Evolutionary conservation across 164 flowering plant species (phyloP).

Genomic region (Macadamia tetraphylla): DNA sequence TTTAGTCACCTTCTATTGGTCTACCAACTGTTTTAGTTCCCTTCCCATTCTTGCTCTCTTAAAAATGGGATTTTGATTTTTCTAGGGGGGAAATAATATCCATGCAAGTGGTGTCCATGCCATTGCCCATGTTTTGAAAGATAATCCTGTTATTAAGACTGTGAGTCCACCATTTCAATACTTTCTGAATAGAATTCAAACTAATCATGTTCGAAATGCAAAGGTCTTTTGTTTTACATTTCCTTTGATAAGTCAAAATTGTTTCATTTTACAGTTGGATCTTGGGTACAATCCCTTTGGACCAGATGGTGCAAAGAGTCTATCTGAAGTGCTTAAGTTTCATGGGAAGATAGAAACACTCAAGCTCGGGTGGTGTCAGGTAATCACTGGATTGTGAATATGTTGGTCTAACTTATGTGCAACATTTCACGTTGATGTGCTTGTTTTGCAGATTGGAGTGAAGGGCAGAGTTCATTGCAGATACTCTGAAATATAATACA

Average conservation of each 20-base stretch:
- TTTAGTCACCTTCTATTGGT: background rate
- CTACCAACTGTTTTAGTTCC: background rate
- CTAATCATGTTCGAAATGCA: background rate
- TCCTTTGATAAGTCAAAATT: slow-evolving; percentile 1
- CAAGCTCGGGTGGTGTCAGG: slow-evolving; percentile 99
- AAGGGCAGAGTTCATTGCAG: slow-evolving; percentile 87
- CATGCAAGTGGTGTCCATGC: slow-evolving; percentile 61
- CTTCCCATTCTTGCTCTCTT: background rate
- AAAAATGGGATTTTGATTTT: slow-evolving; percentile 3
- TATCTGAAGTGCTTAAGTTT: slow-evolving; percentile 84
- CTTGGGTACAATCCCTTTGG: slow-evolving; percentile 94
- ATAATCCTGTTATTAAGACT: slow-evolving; percentile 57
- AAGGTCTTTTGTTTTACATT: no score
- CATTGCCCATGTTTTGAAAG: slow-evolving; percentile 70
- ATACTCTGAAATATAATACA: slow-evolving; percentile 73
- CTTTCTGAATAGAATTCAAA: background rate
- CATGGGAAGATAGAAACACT: slow-evolving; percentile 81
- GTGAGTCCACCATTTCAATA: slow-evolving; percentile 32
- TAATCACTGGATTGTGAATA: slow-evolving; percentile 17
- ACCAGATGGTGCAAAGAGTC: slow-evolving; percentile 80
- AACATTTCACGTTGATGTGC: background rate
- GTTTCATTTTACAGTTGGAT: slow-evolving; percentile 55
- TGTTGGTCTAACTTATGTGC: background rate
- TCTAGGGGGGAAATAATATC: slow-evolving; percentile 92
- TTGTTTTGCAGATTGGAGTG: slow-evolving; percentile 65